Base-by-base conservation (phyloP, 129 eudicot genomes). In the Rutidosis leptorrhynchoides region DNA sequence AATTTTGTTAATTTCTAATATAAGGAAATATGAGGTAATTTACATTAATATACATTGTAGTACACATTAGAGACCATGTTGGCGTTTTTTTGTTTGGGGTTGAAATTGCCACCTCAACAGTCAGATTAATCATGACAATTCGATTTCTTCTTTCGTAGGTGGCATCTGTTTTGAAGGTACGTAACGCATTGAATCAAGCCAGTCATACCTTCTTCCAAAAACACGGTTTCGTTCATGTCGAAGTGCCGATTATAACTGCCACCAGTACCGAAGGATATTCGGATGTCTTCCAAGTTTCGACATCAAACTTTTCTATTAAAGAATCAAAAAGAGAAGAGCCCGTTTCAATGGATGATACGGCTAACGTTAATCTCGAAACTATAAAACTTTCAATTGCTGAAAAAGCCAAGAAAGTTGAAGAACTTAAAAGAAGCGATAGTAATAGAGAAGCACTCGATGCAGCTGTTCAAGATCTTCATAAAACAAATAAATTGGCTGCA, bases 131-230 rank as follows among this genome's bases (percentile, higher is more conserved):
- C 12, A 19, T 49, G 4, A 61, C 52, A 51, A 35, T 11, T 16
- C 0, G 0, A 20, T 64, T 55, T 55, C 28, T 30, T 68, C n/a
- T 68, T 49, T 43, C 60, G n/a, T 70, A 91, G 97, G 97, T 91
- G 19, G 98, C 98, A 62, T 92, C 95, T 35, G 81, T 92, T 21
- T 73, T 78, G 83, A 75, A 89, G 70, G 83, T 92, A 27, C 81
- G 90, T 28, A 79, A 69, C 19, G 83, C 83, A 0, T 63, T 92
- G 25, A 85, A 74, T 64, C 94, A 81, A 21, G 96, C 87, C 1
- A 79, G 83, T 51, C 86, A 83, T 51, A 45, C 76, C 14, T 92
- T 92, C 70, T 92, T 88, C 79, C 88, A 78, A 16, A 71, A 85
- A 58, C 78, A 88, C 3, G 88, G 83, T 1, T 93, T 88, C 58